Evolutionary conservation across 257 asterid genomes (phyloP), one percentile per base, ranked within the genome.

Genomic region (Coffea canephora): DNA sequence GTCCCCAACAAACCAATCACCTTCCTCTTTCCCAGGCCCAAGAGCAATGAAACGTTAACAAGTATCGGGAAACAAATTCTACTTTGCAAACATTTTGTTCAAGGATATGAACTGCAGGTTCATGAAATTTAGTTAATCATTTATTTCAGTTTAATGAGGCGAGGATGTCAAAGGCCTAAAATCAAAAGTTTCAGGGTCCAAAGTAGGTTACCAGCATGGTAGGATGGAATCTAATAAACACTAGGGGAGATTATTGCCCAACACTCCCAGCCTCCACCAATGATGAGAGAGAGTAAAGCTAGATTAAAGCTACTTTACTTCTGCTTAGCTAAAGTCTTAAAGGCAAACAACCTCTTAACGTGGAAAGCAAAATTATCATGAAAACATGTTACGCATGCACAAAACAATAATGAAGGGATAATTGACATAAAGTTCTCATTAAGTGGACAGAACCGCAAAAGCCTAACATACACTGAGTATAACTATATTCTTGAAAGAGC

Each of bases 341-440:
- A 74, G 81, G 74, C 73, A 80, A 64, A 62, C 50, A 71, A 46
- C 39, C 36, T 41, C 71, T 75, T 76, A 43, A 69, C 55, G 79
- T 39, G 67, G 70, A 82, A 81, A 79, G 83, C 83, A 77, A 74
- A 23, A 72, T 34, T 80, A 82, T 81, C 27, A 87, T 83, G 86
- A 74, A 74, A 76, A 79, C 78, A 79, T 79, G 83, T 46, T 71
- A 75, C 59, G 87, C 88, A 79, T 85, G 90, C 88, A 74, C 27
- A 87, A 50, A 76, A 69, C 68, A 80, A 75, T 77, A 78, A 87
- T 75, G 81, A 59, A 61, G 64, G 64, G 71, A 61, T 76, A 27
- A 85, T 73, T 78, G 75, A 50, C 76, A 49, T 48, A 81, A 74
- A 67, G 73, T 78, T 54, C 36, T 70, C 66, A 57, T 77, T 70